phyloP scores from a whole-genome alignment of 208 protist species.

The Endotrypanum monterogeii region DNA sequence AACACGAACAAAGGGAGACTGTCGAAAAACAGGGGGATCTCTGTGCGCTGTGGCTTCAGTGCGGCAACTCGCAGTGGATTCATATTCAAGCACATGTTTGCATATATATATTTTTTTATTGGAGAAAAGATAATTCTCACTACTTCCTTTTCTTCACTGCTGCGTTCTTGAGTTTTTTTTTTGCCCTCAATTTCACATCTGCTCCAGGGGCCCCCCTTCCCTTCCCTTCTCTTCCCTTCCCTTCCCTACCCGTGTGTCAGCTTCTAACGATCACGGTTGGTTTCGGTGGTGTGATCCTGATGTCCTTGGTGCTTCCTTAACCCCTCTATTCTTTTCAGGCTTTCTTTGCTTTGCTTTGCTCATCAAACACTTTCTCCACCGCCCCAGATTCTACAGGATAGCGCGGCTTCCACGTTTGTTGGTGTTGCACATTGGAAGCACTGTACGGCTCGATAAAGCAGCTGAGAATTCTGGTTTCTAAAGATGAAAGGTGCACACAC shows the following conservation, averaged over 20 bases:
- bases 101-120: no score
- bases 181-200: background rate
- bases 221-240: background rate
- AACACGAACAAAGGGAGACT: no score
- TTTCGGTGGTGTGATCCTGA: background rate
- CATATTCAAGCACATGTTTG: no score
- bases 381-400: background rate
- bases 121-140: no score
- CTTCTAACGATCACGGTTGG: background rate
- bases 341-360: background rate
- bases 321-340: slow-evolving; percentile 6
- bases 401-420: background rate
- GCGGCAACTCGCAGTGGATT: no score
- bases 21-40: no score
- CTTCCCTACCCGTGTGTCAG: background rate
- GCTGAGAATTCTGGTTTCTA: background rate
- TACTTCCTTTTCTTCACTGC: no score
- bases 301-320: slow-evolving; percentile 3
- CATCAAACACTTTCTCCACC: background rate
- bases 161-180: background rate
- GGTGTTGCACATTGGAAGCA: background rate
- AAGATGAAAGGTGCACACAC: background rate
- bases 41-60: no score
- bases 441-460: background rate
- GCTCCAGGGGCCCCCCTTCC: background rate